A percentile compares a stretch with the other conserved stretches of the same genome.
phyloP scores from a whole-genome alignment of 2,329 filamentous ascomycete genomes.

The Epichloe uncinata region DNA sequence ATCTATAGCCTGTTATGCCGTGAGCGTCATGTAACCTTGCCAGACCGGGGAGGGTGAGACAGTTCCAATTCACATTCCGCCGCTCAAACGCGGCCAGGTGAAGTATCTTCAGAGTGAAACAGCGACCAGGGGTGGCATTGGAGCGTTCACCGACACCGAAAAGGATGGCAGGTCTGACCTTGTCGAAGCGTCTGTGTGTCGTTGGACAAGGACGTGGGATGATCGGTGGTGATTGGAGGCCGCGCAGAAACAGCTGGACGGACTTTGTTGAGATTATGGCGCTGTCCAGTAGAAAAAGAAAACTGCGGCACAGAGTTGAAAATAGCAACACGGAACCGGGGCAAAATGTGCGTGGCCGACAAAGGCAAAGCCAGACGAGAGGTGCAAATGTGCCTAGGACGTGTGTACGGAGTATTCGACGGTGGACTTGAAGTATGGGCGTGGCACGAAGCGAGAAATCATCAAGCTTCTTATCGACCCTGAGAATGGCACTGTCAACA shows the following conservation, averaged over 20 bases:
- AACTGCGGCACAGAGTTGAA: neutral
- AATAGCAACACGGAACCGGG: neutral
- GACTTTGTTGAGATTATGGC: too few species aligned
- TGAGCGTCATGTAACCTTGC: constrained; percentile 2
- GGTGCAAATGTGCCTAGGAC: neutral
- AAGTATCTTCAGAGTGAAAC: constrained; percentile 11
- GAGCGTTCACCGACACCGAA: constrained; percentile 8
- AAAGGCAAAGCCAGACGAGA: neutral
- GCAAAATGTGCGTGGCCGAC: neutral
- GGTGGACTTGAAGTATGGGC: neutral
- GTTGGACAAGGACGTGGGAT: neutral
- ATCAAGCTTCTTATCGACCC: neutral
- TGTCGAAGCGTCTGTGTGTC: constrained; percentile 4
- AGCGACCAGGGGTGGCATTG: constrained; percentile 14
- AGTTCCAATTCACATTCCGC: constrained; percentile 7
- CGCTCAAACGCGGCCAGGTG: constrained; percentile 11
- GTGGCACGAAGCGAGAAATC: neutral
- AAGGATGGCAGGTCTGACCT: constrained; percentile 1
- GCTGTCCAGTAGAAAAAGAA: too few species aligned
- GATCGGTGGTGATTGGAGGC: neutral
- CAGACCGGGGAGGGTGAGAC: constrained; percentile 3
- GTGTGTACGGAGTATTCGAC: neutral
- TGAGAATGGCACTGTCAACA: neutral
- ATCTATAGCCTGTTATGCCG: constrained; percentile 2
- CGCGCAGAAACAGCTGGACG: neutral